Percentiles rank a stretch among this genome's conserved stretches.
Evolutionary conservation across 768 basidiomycete genomes (phyloP).

Genomic region (Tremella mesenterica): DNA sequence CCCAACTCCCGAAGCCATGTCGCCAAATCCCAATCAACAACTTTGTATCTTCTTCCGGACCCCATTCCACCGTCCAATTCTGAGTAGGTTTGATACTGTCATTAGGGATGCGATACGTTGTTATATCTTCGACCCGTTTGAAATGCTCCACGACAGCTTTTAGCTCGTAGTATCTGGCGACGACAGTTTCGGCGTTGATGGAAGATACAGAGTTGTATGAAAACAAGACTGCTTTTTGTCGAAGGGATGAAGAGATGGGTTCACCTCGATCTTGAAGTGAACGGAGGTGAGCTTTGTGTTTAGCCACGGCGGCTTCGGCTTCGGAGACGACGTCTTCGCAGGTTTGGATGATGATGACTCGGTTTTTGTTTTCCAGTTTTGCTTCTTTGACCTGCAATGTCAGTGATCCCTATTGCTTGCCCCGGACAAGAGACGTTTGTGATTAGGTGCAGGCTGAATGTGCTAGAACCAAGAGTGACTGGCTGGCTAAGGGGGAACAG

Average conservation of each 20-base stretch:
- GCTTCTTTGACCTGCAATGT: conserved; percentile 63
- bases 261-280: conserved; percentile 69
- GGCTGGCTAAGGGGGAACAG: no score
- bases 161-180: conserved; percentile 80
- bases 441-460: no score
- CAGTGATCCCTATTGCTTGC: no score
- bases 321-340: conserved; percentile 85
- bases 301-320: conserved; percentile 72
- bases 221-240: conserved; percentile 93
- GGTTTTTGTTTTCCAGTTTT: conserved; percentile 88
- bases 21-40: conserved; percentile 84
- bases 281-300: conserved; percentile 73
- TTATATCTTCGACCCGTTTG: conserved; percentile 60
- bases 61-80: conserved; percentile 96
- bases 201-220: conserved; percentile 79
- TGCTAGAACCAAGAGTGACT: no score
- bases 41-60: conserved; percentile 83
- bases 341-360: conserved; percentile 78
- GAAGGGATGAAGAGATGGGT: conserved; percentile 81
- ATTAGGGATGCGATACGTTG: conserved; percentile 78
- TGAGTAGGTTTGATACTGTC: conserved; percentile 88
- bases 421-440: no score
- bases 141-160: conserved; percentile 77
- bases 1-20: conserved; percentile 96
- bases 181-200: conserved; percentile 95